Percentiles rank a stretch among this genome's conserved stretches.
Evolutionary conservation across 2,329 filamentous ascomycete genomes (phyloP).

Genomic region (Scedosporium boydii): DNA sequence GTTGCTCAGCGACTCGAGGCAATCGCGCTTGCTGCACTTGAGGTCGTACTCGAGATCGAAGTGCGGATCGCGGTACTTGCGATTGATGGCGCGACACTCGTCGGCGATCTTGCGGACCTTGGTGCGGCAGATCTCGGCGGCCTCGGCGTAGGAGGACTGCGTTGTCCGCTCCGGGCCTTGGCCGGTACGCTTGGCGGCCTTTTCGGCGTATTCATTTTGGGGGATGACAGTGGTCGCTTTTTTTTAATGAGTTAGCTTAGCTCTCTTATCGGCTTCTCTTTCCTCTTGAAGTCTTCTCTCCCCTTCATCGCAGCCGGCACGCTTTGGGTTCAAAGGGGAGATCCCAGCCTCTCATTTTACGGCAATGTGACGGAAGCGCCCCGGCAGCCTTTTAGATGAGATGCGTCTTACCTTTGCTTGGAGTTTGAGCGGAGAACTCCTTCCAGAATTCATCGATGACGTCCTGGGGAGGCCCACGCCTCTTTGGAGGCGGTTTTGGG

Average conservation of each 20-base stretch:
- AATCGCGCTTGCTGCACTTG: conserved; percentile 36
- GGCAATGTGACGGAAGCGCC: background rate
- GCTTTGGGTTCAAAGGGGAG: too few species aligned
- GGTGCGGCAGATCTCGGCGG: conserved; percentile 55
- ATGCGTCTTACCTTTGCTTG: conserved; percentile 50
- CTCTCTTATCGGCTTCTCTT: background rate
- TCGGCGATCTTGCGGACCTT: conserved; percentile 53
- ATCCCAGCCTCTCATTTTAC: background rate
- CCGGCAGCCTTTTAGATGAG: background rate
- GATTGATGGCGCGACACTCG: conserved; percentile 64
- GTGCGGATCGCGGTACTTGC: conserved; percentile 73
- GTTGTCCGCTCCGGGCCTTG: conserved; percentile 43
- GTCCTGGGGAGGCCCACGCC: conserved; percentile 54
- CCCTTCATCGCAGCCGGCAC: too few species aligned
- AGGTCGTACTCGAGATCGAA: conserved; percentile 77
- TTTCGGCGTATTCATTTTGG: conserved; percentile 54
- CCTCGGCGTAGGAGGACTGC: conserved; percentile 62
- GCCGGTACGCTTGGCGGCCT: conserved; percentile 47
- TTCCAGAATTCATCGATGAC: conserved; percentile 65
- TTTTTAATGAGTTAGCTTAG: background rate
- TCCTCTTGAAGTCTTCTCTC: background rate
- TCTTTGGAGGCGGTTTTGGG: conserved; percentile 18
- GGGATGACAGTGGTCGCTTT: conserved; percentile 60
- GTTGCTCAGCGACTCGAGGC: conserved; percentile 25
- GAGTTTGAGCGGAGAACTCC: conserved; percentile 59